A percentile compares a stretch with the other conserved stretches of the same genome.
phyloP scores from a whole-genome alignment of 2,329 filamentous ascomycete genomes.

The Exophiala calicioides region DNA sequence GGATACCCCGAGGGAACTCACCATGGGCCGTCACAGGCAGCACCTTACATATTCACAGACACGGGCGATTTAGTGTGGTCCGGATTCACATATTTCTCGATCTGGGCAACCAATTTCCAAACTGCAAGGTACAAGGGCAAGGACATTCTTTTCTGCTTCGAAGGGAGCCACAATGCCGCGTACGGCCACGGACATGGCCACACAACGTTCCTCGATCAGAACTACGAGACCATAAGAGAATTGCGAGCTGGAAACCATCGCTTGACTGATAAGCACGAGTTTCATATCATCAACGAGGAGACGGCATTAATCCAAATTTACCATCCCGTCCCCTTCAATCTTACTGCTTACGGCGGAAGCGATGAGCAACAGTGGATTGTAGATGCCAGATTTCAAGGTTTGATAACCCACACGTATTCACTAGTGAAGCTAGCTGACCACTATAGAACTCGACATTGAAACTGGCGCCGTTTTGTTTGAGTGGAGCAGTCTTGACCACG shows the following conservation, averaged over 20 bases:
- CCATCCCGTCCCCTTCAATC: conserved; percentile 40
- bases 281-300: conserved; percentile 51
- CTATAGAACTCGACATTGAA: conserved; percentile 46
- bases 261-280: conserved; percentile 55
- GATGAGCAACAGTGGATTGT: conserved; percentile 47
- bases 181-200: conserved; percentile 54
- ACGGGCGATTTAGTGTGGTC: conserved; percentile 20
- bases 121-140: conserved; percentile 11
- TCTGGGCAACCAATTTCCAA: conserved; percentile 20
- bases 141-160: conserved; percentile 21
- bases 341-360: conserved; percentile 31
- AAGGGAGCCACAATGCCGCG: conserved; percentile 17
- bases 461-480: conserved; percentile 47
- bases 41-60: conserved; percentile 22
- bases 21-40: conserved; percentile 14
- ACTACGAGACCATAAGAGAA: conserved; percentile 57
- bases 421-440: background rate
- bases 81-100: conserved; percentile 21
- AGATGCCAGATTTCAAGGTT: conserved; percentile 43
- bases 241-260: conserved; percentile 51
- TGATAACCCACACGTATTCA: conserved; percentile 40
- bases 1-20: conserved; percentile 18
- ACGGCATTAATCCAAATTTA: conserved; percentile 37
- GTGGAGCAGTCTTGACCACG: conserved; percentile 51
- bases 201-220: conserved; percentile 54